Evolutionary conservation across 129 eudicot species (phyloP), one percentile per base, ranked within the genome.

Genomic region (Tagetes patula): DNA sequence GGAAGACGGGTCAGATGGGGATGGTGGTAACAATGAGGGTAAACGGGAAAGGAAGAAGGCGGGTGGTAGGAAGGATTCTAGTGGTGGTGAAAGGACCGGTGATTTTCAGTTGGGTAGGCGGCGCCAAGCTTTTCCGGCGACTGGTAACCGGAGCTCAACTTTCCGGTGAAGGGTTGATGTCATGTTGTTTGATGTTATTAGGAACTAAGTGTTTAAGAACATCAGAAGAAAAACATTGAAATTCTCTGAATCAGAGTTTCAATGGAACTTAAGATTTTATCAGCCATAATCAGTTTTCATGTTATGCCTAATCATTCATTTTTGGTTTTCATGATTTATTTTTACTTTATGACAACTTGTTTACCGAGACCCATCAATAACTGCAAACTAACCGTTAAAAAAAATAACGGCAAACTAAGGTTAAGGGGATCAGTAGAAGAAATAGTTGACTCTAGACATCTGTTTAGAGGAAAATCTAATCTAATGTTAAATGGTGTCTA

Each of bases 71-170:
- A 79, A 79, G 72, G 72, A 65, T 32, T 76, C 73, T 12, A 73
- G 78, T 10, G 80, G 77, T 7, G 81, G 66, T 61, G 90, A 81
- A 72, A 84, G 80, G 74, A 71, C 81, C 31, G 70, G 79, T 27
- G 91, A 85, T 55, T 75, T 87, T 50, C 85, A 85, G 61, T 75
- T 77, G 78, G 99, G 97, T 58, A 86, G 83, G 71, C 81, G 96
- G 73, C 92, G 96, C 6, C 97, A 88, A 65, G 99, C 96, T 64
- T 95, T 95, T 67, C 99, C 99, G 6, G 85, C 99, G 0, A 81
- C 85, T n/a, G 99, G 97, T 14, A 95, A 90, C 77, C 91, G 99
- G 46, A 90, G 96, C 67, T 86, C 94, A 37, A 95, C 97, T 70
- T 95, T 90, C 62, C 88, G 90, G 62, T 85, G 82, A 79, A 27